Percentiles rank a stretch among this genome's conserved stretches.
These are phyloP conservation scores for Talaromyces wortmannii DNA, from an alignment of 495 filamentous ascomycete genomes.

Conservation along the genomic window DNA sequence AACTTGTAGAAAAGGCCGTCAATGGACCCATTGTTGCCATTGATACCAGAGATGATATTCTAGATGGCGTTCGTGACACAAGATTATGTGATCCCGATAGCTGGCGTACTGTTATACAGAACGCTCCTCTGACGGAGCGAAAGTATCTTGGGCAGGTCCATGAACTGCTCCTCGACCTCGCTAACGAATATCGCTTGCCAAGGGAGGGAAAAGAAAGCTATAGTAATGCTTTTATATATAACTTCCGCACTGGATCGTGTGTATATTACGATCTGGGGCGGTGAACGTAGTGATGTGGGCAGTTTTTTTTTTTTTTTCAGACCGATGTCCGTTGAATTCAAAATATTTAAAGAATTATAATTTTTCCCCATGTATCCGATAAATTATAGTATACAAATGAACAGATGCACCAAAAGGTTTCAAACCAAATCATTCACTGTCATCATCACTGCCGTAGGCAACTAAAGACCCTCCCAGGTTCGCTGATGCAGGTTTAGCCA, in stretches of 20 bases:
- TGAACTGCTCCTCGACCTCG: slow-evolving; percentile 60
- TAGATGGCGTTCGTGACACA: slow-evolving; percentile 71
- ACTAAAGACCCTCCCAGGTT: slow-evolving; percentile 62
- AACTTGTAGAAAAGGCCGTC: slow-evolving; percentile 57
- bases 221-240: slow-evolving; percentile 73
- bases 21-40: slow-evolving; percentile 80
- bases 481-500: slow-evolving; percentile 36
- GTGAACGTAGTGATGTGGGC: background rate
- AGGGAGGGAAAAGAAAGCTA: slow-evolving; percentile 40
- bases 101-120: slow-evolving; percentile 79
- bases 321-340: no score
- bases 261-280: slow-evolving; percentile 65
- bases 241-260: slow-evolving; percentile 68
- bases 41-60: slow-evolving; percentile 79
- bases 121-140: slow-evolving; percentile 67
- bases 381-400: background rate
- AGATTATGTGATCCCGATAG: slow-evolving; percentile 74
- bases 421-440: slow-evolving; percentile 42
- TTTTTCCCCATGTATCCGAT: background rate
- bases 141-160: slow-evolving; percentile 85
- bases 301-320: background rate
- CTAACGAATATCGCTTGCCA: slow-evolving; percentile 35
- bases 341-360: background rate
- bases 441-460: slow-evolving; percentile 87
- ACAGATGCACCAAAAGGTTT: background rate